phyloP scores from a whole-genome alignment of 202 grass and related monocot genomes.

The Cymbopogon flexuosus region DNA sequence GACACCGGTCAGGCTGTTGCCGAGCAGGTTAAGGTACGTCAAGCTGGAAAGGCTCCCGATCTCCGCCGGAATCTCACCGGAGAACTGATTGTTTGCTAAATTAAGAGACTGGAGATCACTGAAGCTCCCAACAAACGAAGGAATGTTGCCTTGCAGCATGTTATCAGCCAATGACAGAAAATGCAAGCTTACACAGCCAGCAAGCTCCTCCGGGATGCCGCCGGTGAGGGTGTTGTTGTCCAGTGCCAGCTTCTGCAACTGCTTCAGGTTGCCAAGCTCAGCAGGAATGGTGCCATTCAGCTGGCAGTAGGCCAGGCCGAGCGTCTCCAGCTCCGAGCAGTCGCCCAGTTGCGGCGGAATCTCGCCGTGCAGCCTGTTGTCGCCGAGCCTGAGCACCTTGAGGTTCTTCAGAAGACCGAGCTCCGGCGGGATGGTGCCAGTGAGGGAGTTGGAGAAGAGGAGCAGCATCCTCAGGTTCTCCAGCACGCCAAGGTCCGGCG shows the following conservation, averaged over 20 bases:
- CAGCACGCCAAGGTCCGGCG: slow-evolving; percentile 57
- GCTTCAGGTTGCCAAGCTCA: slow-evolving; percentile 53
- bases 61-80: slow-evolving; percentile 45
- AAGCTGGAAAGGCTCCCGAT: slow-evolving; percentile 50
- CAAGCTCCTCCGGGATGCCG: slow-evolving; percentile 50
- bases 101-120: slow-evolving; percentile 56
- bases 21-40: slow-evolving; percentile 76
- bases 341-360: slow-evolving; percentile 61
- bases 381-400: slow-evolving; percentile 58
- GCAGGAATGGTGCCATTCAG: slow-evolving; percentile 61
- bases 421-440: slow-evolving; percentile 57
- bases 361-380: slow-evolving; percentile 67
- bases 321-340: slow-evolving; percentile 57
- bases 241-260: slow-evolving; percentile 48
- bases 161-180: slow-evolving; percentile 59
- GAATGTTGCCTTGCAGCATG: slow-evolving; percentile 49
- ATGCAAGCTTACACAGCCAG: slow-evolving; percentile 36
- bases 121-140: slow-evolving; percentile 50
- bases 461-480: slow-evolving; percentile 58
- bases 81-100: slow-evolving; percentile 62
- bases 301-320: slow-evolving; percentile 69
- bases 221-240: slow-evolving; percentile 70
- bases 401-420: slow-evolving; percentile 72
- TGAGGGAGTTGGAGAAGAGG: slow-evolving; percentile 81
- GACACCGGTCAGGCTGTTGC: slow-evolving; percentile 56